Conservation (phyloP, 2,329 filamentous ascomycete genomes). For the Aspergillus floridensis region DNA sequence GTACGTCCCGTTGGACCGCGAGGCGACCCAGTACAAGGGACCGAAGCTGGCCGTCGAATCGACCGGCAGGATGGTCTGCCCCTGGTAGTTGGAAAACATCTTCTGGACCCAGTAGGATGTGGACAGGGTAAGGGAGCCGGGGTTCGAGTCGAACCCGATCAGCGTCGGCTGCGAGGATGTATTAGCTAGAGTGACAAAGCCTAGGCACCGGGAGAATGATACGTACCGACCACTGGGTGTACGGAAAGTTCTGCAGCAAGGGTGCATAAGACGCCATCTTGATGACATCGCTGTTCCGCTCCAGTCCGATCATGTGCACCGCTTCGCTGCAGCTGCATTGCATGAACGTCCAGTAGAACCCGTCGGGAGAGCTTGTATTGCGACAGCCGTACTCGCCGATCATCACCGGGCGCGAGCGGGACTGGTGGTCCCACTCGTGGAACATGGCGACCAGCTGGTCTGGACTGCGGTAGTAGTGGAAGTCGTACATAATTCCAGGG, state of each 20-base stretch:
- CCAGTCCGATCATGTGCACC: slow-evolving; percentile 58
- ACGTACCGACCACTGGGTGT: slow-evolving; percentile 35
- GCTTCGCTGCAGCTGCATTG: slow-evolving; percentile 61
- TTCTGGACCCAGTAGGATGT: slow-evolving; percentile 38
- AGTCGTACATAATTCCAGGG: slow-evolving; percentile 46
- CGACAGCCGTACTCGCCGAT: slow-evolving; percentile 33
- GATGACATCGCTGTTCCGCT: slow-evolving; percentile 39
- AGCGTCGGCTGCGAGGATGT: slow-evolving; percentile 27
- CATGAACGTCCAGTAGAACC: slow-evolving; percentile 28
- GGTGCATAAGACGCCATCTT: slow-evolving; percentile 39
- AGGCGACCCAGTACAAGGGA: slow-evolving; percentile 37
- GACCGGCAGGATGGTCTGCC: slow-evolving; percentile 30
- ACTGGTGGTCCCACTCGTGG: slow-evolving; percentile 54
- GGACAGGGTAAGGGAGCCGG: slow-evolving; percentile 28
- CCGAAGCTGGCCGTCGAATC: slow-evolving; percentile 27
- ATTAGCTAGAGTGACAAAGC: neutral
- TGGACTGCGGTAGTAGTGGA: slow-evolving; percentile 54
- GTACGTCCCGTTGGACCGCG: slow-evolving; percentile 21
- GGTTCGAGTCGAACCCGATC: slow-evolving; percentile 30
- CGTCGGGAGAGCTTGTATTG: slow-evolving; percentile 18
- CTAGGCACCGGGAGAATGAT: too few species aligned
- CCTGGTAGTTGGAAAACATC: slow-evolving; percentile 36
- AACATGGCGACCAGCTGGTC: slow-evolving; percentile 53
- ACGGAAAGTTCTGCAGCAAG: slow-evolving; percentile 35
- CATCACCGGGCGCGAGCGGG: slow-evolving; percentile 31